Percentiles rank a stretch among this genome's conserved stretches.
Conservation (phyloP, 768 basidiomycete species). For the Hericium alpestre region DNA sequence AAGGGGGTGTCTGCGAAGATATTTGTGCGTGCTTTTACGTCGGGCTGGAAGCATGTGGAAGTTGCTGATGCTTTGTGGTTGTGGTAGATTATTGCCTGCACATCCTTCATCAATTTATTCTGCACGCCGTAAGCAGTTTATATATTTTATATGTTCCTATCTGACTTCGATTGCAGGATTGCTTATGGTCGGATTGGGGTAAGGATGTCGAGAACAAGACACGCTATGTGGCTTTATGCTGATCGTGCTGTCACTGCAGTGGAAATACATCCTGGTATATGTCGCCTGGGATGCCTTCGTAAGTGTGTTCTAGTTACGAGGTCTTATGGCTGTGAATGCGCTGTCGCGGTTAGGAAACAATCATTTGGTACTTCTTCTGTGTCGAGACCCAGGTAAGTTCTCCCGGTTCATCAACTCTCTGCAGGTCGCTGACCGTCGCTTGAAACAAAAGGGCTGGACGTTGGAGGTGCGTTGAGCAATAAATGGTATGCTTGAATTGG, state of each 20-base stretch:
- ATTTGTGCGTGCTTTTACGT: background rate
- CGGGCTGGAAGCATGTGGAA: background rate
- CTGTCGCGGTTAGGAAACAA: background rate
- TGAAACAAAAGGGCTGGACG: background rate
- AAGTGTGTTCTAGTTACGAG: background rate
- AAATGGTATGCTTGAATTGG: too few relatives aligned
- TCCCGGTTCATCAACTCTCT: background rate
- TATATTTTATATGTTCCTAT: background rate
- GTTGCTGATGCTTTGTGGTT: background rate
- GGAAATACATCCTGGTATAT: conserved; percentile 1
- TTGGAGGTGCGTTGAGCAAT: background rate
- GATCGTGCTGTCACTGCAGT: background rate
- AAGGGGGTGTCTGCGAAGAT: background rate
- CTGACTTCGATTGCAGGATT: background rate
- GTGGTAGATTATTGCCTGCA: background rate
- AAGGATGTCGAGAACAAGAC: background rate
- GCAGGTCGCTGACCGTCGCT: background rate
- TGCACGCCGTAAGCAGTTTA: background rate
- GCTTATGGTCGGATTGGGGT: background rate
- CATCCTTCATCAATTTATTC: conserved; percentile 3
- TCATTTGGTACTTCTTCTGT: conserved; percentile 3
- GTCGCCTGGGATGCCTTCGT: conserved; percentile 1
- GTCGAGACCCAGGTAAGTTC: background rate
- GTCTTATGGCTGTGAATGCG: background rate
- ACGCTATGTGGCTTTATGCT: background rate